A percentile compares a stretch with the other conserved stretches of the same genome.
Conservation (phyloP, 2,329 filamentous ascomycete genomes). For the Pestalotiopsis sp. region DNA sequence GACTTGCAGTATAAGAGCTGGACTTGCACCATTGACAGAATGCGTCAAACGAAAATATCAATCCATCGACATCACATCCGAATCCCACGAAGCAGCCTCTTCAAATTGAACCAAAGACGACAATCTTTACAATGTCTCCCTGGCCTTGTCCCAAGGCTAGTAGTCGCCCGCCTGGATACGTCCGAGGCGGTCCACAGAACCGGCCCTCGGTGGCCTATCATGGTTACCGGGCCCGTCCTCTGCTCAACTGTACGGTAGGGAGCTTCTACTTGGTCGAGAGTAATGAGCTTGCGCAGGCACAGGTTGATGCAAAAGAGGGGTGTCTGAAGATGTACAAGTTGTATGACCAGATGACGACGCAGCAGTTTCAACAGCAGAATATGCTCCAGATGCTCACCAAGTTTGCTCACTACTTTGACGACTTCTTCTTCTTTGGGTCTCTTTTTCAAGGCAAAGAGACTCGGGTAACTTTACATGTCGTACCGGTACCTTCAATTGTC, state of each 20-base stretch:
- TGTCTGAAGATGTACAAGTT: not conserved
- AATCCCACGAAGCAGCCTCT: not conserved
- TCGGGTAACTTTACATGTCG: not conserved
- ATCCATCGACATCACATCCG: not conserved
- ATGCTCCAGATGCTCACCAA: not conserved
- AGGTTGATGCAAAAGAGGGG: not conserved
- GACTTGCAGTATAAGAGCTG: too few relatives aligned
- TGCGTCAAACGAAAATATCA: not conserved
- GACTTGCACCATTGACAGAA: too few relatives aligned
- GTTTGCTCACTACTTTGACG: not conserved
- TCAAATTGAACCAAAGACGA: not conserved
- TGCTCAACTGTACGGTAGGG: constrained; percentile 3
- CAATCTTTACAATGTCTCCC: not conserved
- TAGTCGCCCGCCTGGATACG: not conserved
- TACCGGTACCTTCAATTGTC: too few relatives aligned
- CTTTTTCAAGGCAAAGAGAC: not conserved
- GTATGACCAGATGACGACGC: not conserved
- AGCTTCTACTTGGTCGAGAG: not conserved
- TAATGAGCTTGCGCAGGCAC: not conserved
- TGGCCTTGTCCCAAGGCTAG: not conserved
- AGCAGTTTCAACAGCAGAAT: not conserved
- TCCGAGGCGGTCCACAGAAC: not conserved
- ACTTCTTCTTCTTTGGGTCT: constrained; percentile 2
- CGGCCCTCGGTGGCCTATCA: not conserved
- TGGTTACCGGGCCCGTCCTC: not conserved